phyloP scores from a whole-genome alignment of 352 stramenopile species.

The Blastocystis sp. region DNA sequence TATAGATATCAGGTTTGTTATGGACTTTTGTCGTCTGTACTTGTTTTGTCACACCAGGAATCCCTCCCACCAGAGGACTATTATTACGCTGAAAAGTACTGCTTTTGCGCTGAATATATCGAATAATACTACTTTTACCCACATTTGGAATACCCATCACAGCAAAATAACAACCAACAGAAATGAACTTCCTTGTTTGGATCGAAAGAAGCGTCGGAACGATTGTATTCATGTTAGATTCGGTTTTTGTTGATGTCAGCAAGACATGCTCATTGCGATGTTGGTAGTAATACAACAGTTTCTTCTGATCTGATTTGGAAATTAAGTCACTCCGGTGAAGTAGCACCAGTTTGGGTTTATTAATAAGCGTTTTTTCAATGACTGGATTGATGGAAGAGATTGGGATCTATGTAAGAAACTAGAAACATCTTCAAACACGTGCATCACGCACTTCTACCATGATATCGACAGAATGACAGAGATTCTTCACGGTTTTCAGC shows the following conservation, averaged over 20 bases:
- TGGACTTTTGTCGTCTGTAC: constrained; percentile 78
- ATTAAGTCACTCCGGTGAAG: constrained; percentile 46
- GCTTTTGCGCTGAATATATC: constrained; percentile 32
- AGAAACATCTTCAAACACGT: not conserved
- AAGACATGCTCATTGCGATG: not conserved
- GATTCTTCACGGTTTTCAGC: constrained; percentile 42
- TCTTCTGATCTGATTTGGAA: constrained; percentile 12
- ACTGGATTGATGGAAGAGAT: constrained; percentile 32
- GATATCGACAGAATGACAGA: constrained; percentile 47
- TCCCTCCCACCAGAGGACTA: constrained; percentile 74
- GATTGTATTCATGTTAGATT: constrained; percentile 49
- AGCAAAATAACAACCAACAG: constrained; percentile 63
- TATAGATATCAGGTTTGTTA: constrained; percentile 73
- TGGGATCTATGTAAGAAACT: constrained; percentile 2
- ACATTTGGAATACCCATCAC: constrained; percentile 80
- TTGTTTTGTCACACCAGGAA: constrained; percentile 75
- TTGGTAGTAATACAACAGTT: not conserved
- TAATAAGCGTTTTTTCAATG: constrained; percentile 13
- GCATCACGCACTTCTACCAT: constrained; percentile 62
- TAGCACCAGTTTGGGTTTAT: constrained; percentile 32
- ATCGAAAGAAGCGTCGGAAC: constrained; percentile 19
- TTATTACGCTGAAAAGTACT: constrained; percentile 66
- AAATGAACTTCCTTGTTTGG: not conserved
- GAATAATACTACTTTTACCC: constrained; percentile 80
- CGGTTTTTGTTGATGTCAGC: constrained; percentile 25